These are phyloP conservation scores for Nyssa sinensis DNA, from an alignment of 148 eudicot species.

Conservation along the genomic window DNA sequence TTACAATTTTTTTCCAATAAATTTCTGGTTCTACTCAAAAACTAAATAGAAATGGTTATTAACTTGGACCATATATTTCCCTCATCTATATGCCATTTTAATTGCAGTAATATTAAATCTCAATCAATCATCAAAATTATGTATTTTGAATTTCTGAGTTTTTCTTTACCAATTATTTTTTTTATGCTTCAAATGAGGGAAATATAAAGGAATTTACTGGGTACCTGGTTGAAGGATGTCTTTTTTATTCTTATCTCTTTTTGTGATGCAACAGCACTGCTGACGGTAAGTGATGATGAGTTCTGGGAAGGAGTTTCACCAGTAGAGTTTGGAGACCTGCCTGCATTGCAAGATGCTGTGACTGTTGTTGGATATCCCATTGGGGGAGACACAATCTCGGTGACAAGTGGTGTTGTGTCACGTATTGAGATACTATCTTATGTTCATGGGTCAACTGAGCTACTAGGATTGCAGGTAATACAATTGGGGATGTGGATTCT, in stretches of 20 bases:
- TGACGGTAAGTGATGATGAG: conserved; percentile 78
- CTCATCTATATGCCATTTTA: too few species aligned
- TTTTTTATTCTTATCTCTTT: too few species aligned
- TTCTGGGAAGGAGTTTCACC: conserved; percentile 96
- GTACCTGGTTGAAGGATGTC: conserved; percentile 51
- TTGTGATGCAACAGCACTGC: too few species aligned
- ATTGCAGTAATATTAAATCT: too few species aligned
- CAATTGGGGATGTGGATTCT: too few species aligned
- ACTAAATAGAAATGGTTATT: too few species aligned
- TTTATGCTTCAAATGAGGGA: conserved; percentile 17
- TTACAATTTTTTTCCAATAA: too few species aligned
- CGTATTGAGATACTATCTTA: conserved; percentile 91
- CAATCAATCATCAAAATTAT: too few species aligned
- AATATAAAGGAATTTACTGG: conserved; percentile 22
- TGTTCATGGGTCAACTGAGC: conserved; percentile 91
- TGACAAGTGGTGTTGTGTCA: conserved; percentile 95
- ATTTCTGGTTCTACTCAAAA: too few species aligned
- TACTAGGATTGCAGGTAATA: conserved; percentile 96
- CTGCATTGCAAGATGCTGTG: conserved; percentile 95
- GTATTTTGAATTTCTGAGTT: too few species aligned
- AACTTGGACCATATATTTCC: too few species aligned
- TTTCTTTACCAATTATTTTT: background rate
- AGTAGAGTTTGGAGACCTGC: conserved; percentile 80
- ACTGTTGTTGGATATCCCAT: conserved; percentile 96
- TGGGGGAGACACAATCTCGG: conserved; percentile 95